A percentile compares a stretch with the other conserved stretches of the same genome.
Conservation (phyloP, 108 stramenopile genomes). For the Nitzschia palea region DNA sequence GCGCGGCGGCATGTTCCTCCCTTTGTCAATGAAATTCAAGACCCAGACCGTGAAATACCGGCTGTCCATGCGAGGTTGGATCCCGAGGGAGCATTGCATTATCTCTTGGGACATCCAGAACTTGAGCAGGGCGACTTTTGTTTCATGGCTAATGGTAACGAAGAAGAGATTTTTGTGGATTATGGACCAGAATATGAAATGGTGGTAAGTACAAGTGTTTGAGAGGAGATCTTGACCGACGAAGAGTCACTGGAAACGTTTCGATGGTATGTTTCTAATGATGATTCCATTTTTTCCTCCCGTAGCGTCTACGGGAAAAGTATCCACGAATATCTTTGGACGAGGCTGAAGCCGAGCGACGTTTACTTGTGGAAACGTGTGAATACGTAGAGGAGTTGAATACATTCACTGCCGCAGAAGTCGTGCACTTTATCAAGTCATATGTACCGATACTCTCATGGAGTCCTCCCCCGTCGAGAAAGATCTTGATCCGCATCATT, state of each 20-base stretch:
- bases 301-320: slow-evolving; percentile 39
- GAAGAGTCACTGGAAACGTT: too few relatives aligned
- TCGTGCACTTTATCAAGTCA: neutral
- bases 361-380: neutral
- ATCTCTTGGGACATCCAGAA: slow-evolving; percentile 10
- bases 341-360: neutral
- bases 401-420: neutral
- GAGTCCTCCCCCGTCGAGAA: neutral
- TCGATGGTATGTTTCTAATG: neutral
- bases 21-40: slow-evolving; percentile 60
- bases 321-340: slow-evolving; percentile 22
- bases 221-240: neutral
- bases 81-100: slow-evolving; percentile 23
- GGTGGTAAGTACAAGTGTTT: slow-evolving; percentile 24
- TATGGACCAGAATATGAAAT: slow-evolving; percentile 55
- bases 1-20: slow-evolving; percentile 46
- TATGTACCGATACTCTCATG: neutral
- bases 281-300: neutral
- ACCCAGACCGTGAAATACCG: slow-evolving; percentile 28
- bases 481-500: neutral
- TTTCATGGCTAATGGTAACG: slow-evolving; percentile 24
- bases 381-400: neutral
- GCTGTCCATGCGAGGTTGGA: slow-evolving; percentile 20
- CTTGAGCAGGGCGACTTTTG: neutral
- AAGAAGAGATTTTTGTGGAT: slow-evolving; percentile 48